phyloP scores from a whole-genome alignment of 148 eudicot genomes.

The Heliosperma pusillum region DNA sequence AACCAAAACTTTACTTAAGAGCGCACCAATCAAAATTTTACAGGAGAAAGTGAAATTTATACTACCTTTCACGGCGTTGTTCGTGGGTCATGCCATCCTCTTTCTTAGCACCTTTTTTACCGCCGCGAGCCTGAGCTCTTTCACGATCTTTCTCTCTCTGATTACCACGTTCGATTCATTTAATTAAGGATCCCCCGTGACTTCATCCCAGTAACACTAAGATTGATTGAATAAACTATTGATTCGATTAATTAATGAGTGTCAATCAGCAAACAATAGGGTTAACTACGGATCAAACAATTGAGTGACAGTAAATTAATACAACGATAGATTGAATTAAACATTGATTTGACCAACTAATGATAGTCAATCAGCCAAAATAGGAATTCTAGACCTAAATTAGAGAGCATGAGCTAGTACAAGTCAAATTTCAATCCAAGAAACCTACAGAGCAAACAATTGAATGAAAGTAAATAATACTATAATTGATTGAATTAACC shows the following conservation, averaged over 20 bases:
- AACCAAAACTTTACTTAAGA: too few species aligned
- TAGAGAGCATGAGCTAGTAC: neutral
- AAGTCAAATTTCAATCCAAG: neutral
- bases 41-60: neutral
- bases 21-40: too few species aligned
- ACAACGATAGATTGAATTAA: neutral
- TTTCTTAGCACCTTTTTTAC: constrained; percentile 54
- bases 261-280: too few species aligned
- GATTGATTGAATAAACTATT: neutral
- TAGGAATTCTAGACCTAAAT: neutral
- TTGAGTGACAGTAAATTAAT: too few species aligned
- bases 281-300: too few species aligned
- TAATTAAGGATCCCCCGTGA: constrained; percentile 14
- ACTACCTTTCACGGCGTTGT: constrained; percentile 97
- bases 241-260: neutral
- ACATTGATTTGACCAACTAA: neutral
- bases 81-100: constrained; percentile 94
- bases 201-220: neutral
- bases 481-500: neutral
- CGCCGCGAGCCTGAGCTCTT: constrained; percentile 53
- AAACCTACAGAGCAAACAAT: too few species aligned
- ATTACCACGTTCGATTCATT: constrained; percentile 41
- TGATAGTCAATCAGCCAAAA: neutral
- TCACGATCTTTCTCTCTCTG: constrained; percentile 63
- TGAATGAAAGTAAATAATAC: neutral